Base-by-base conservation (phyloP, 805 yeast genomes). In the Yarrowia yakushimensis region DNA sequence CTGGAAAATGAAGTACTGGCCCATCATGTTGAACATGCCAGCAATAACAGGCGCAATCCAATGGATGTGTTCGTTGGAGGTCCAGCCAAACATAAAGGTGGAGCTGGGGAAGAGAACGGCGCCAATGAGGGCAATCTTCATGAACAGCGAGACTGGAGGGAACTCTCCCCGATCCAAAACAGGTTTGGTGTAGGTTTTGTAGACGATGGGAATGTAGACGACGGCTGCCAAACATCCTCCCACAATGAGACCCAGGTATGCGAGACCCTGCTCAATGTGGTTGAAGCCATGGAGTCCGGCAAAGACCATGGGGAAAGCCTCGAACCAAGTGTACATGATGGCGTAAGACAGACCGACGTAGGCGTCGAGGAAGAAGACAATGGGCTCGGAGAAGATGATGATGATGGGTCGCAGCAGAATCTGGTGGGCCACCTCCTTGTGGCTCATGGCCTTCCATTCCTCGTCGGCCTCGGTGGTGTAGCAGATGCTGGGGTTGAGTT, bases 231-330 rank as follows among this genome's bases (percentile, higher is more conserved):
- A 27, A 2, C 70, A 23, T 31, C 76, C 73, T 43, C 86, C 86
- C 34, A 79, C 72, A 55, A 77, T 67, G 28, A 78, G 69, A 18
- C 80, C 74, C 31, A 79, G 43, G 69, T 77, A 84, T 1, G 84
- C 67, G 6, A 76, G 71, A n/a, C 85, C 82, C 15, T 71, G 65
- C 59, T 78, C 81, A 37, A 81, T 72, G 41, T 75, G 67, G 8
- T 80, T 76, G 70, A 83, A 84, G 23, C 73, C 68, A 65, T 81
- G 74, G 20, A 73, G 68, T 3, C 76, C 79, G 5, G 64, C 48
- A 62, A 79, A 83, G 1, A 81, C 81, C 43, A 82, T 74, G 9
- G 87, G 86, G 69, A 81, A 81, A 12, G 82, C 82, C 69, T 83
- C 86, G 68, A 82, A 81, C 77, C 82, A 83, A 15, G 80, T 67